Base-by-base conservation (phyloP, 2,329 filamentous ascomycete genomes). In the Fusarium sp. region DNA sequence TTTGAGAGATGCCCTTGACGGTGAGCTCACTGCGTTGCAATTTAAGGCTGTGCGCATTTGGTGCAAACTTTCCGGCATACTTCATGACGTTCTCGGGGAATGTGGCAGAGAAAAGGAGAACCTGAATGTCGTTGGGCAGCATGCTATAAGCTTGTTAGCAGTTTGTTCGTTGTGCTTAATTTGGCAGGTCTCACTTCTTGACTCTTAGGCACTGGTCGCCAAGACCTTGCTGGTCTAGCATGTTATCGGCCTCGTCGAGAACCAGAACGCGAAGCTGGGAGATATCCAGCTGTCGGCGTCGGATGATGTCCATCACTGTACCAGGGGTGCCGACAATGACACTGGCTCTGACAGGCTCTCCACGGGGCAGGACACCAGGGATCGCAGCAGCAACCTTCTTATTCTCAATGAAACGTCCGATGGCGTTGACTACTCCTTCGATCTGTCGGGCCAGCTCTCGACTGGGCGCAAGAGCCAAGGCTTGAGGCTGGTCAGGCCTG, bases 191-290 rank as follows among this genome's bases (percentile, higher is more conserved):
- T 66, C 81, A 96, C 93, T 81, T 80, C 83, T 96, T 97, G 72
- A 97, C 93, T 71, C 94, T 90, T 73, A 94, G 87, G 79, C 95
- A 98, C 81, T 99, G 96, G 61, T 98, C 96, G 52, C 96, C 96
- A 56, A 99, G 85, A 51, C 96, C 95, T 80, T 97, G 93, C 80
- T 95, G 91, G 76, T 98, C 96, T 62, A 99, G 83, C 96, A 99
- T 99, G 82, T 97, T 98, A 82, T 99, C 96, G 58, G 96, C 96
- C 82, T 99, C 96, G 75, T 99, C 96, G 53, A 99, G 86, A 56
- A 97, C 95, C 64, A 99, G 86, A 10, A 97, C 87, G 78, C 89
- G 92, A 71, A 99, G 84, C 59, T 89, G 81, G 19, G 85, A 87
- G 1, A 88, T 80, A 71, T 97, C 88, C 68, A 99, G 86, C 75